A percentile compares a stretch with the other conserved stretches of the same genome.
These are phyloP conservation scores for Trichoderma afroharzianum DNA, from an alignment of 2,329 filamentous ascomycete species.

Conservation along the genomic window DNA sequence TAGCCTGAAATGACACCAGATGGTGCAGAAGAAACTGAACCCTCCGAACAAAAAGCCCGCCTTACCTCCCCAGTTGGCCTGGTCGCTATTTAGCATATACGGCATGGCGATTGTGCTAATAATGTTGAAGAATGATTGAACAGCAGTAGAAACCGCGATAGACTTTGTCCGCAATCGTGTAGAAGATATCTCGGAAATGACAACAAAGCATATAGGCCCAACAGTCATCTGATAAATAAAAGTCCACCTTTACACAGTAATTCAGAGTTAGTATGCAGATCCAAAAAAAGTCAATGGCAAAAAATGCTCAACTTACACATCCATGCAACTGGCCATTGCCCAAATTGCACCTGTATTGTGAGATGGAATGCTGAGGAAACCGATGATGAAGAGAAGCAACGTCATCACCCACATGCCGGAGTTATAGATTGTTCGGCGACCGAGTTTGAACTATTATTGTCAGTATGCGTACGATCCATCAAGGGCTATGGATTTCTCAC, in stretches of 20 bases:
- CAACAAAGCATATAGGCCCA: conserved; percentile 41
- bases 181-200: conserved; percentile 38
- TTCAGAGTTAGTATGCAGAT: not conserved
- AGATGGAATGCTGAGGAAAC: conserved; percentile 36
- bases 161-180: conserved; percentile 33
- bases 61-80: conserved; percentile 33
- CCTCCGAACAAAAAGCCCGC: conserved; percentile 31
- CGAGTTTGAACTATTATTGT: conserved; percentile 25
- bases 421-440: conserved; percentile 40
- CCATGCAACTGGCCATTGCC: conserved; percentile 37
- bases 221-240: conserved; percentile 40
- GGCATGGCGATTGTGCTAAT: conserved; percentile 28
- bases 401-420: conserved; percentile 28
- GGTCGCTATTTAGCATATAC: conserved; percentile 31
- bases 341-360: conserved; percentile 32
- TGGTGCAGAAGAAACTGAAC: conserved; percentile 23
- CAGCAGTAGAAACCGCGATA: conserved; percentile 29
- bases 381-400: conserved; percentile 39
- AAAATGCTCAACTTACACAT: conserved; percentile 26
- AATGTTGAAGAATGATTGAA: conserved; percentile 25
- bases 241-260: conserved; percentile 30
- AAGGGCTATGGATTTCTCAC: not conserved
- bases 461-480: not conserved
- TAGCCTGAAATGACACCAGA: conserved; percentile 29
- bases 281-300: fast-evolving